Evolutionary conservation across 1,139 yeast genomes (phyloP), one percentile per base, ranked within the genome.

Genomic region (Ashbya aceris): DNA sequence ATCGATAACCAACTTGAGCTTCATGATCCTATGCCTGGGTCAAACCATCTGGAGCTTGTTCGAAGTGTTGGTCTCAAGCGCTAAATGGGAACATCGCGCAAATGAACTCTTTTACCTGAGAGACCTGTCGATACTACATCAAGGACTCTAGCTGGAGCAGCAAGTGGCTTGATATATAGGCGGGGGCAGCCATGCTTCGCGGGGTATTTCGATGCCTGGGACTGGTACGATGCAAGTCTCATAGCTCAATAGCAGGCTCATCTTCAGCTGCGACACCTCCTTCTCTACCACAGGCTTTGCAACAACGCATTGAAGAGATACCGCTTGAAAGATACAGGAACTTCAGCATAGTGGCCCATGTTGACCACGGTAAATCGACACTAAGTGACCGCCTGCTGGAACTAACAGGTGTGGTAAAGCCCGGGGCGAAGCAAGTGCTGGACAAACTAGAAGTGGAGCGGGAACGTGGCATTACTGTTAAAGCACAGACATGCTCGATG

Each of bases 401-500:
- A 57, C 64, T 84, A 33, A 91, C 97, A 0, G 93, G 94, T 0
- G 96, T 91, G 1, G 84, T 91, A 26, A 77, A 82, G 44, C 77
- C 86, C 0, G 84, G 73, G 33, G 67, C 74, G n/a, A 81, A 80
- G 51, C 97, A 89, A 59, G 93, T 91, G 26, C 68, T 91, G 60
- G 98, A 91, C 58, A 86, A 84, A 61, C 70, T 91, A 58, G 96
- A 91, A 55, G 96, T 91, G 39, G 98, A 91, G 64, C 71, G 95
- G 58, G 96, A 87, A 64, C 73, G 96, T 50, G 98, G 98, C 26
- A 91, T 91, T 56, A 91, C 98, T 0, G 91, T 91, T 43, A 91
- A 91, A 61, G 97, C 98, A 0, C 97, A 91, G 58, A 89, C 97
- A 0, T 91, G 95, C 53, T 74, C 96, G 0, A 91, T 91, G 97